Conservation (phyloP, 2,329 filamentous ascomycete species). For the Calonectria crousiana region DNA sequence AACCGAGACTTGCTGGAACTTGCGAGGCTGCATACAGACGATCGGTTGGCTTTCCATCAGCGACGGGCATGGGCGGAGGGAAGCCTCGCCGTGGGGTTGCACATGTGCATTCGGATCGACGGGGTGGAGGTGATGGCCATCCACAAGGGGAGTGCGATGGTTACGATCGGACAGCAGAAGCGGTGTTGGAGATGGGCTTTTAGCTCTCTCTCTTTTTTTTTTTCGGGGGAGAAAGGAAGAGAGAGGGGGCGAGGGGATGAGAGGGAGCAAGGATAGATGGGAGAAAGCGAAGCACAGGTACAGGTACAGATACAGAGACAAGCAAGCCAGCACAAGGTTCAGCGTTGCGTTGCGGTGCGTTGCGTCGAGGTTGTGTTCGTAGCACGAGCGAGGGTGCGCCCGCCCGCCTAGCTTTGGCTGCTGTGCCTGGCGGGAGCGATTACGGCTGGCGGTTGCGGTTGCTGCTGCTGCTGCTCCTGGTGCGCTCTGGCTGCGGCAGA, state of each 20-base stretch:
- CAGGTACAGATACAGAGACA: conserved; percentile 2
- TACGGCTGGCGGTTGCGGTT: not conserved
- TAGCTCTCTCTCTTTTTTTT: not conserved
- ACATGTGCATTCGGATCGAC: conserved; percentile 32
- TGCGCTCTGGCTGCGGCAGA: not conserved
- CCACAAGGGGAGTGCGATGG: conserved; percentile 19
- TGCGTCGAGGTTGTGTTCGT: conserved; percentile 11
- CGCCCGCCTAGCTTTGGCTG: not conserved
- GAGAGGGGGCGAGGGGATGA: not conserved
- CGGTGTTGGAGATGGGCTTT: conserved; percentile 2
- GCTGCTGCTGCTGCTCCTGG: not conserved
- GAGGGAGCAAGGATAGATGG: not conserved
- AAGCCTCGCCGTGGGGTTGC: conserved; percentile 34
- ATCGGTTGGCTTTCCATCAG: conserved; percentile 43
- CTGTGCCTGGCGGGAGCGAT: not conserved
- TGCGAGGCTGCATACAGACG: conserved; percentile 26
- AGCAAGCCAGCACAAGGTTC: conserved; percentile 10
- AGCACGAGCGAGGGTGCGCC: conserved; percentile 8
- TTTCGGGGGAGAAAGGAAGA: not conserved
- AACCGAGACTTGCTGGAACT: conserved; percentile 46
- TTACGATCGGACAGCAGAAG: not conserved
- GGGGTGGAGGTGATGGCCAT: conserved; percentile 17
- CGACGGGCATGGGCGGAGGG: conserved; percentile 34
- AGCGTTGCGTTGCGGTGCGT: conserved; percentile 19
- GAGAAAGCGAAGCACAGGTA: not conserved